Evolutionary conservation across 306 rosid genomes (phyloP).

Genomic region (Chamaecrista fasciculata): DNA sequence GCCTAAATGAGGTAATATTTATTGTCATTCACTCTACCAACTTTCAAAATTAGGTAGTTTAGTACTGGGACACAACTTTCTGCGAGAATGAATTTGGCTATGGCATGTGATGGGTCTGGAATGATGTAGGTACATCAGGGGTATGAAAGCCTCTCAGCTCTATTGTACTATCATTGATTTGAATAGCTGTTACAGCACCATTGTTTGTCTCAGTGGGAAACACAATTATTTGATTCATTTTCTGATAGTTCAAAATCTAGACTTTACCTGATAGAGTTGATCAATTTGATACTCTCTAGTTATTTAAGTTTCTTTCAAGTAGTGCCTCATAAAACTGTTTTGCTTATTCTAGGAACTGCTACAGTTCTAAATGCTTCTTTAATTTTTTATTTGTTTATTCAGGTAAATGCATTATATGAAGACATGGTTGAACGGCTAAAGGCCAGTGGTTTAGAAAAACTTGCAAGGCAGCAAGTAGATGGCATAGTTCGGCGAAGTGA

Average conservation of each 20-base stretch:
- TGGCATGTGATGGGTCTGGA: constrained; percentile 14
- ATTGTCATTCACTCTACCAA: constrained; percentile 2
- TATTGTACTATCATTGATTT: constrained; percentile 5
- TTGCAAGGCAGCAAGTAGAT: constrained; percentile 95
- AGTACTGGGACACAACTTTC: constrained; percentile 15
- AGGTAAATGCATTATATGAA: constrained; percentile 93
- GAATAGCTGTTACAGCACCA: not conserved
- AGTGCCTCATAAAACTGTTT: not conserved
- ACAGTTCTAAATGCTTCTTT: not conserved
- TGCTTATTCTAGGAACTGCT: constrained; percentile 8
- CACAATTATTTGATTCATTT: constrained; percentile 6
- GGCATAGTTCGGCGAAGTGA: constrained; percentile 95
- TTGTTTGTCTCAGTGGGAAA: too few relatives aligned
- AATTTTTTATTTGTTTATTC: constrained; percentile 17
- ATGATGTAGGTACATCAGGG: not conserved
- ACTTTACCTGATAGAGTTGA: not conserved
- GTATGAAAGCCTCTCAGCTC: not conserved
- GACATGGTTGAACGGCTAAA: constrained; percentile 69
- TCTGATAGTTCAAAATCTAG: constrained; percentile 16
- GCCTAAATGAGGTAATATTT: constrained; percentile 79
- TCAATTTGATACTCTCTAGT: constrained; percentile 11
- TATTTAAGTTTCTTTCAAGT: constrained; percentile 4
- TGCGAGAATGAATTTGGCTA: constrained; percentile 16
- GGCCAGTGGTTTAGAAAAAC: constrained; percentile 87
- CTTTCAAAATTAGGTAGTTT: constrained; percentile 6